phyloP scores from a whole-genome alignment of 331 rosid genomes.

The Telfairia occidentalis region DNA sequence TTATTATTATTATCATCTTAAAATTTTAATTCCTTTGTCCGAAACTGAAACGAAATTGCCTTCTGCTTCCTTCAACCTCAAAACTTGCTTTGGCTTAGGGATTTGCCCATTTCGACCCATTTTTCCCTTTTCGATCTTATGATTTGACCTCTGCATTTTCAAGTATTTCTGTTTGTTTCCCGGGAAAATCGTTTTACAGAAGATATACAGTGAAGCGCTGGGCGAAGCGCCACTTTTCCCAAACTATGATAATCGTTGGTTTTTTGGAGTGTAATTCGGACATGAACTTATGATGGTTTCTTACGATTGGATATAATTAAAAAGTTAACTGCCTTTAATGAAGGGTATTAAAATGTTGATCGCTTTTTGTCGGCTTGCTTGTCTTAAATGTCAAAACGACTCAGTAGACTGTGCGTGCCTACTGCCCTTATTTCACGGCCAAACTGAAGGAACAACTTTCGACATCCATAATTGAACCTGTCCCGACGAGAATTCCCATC shows the following conservation, averaged over 20 bases:
- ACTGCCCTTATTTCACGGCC: constrained; percentile 57
- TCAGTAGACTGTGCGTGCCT: constrained; percentile 13
- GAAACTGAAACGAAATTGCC: neutral
- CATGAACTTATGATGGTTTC: neutral
- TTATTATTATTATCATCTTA: too few species aligned
- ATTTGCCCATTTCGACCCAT: neutral
- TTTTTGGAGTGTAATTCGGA: neutral
- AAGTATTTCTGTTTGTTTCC: constrained; percentile 20
- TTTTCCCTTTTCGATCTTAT: neutral
- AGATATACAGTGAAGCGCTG: neutral
- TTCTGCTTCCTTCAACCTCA: neutral
- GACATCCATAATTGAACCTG: constrained; percentile 24
- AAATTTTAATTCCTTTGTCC: neutral
- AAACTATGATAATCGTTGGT: neutral
- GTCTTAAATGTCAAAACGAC: constrained; percentile 27
- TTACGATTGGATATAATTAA: neutral
- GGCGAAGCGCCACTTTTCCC: neutral
- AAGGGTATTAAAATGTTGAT: neutral
- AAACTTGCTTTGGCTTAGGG: constrained; percentile 10
- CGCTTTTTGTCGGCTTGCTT: constrained; percentile 7
- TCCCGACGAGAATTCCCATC: neutral
- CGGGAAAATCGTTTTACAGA: constrained; percentile 4
- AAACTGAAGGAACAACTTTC: constrained; percentile 29
- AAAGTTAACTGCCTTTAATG: neutral
- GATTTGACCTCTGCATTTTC: neutral